Percentiles rank a stretch among this genome's conserved stretches.
These are phyloP conservation scores for Globisporangium apiculatum DNA, from an alignment of 352 stramenopile genomes.

Conservation along the genomic window DNA sequence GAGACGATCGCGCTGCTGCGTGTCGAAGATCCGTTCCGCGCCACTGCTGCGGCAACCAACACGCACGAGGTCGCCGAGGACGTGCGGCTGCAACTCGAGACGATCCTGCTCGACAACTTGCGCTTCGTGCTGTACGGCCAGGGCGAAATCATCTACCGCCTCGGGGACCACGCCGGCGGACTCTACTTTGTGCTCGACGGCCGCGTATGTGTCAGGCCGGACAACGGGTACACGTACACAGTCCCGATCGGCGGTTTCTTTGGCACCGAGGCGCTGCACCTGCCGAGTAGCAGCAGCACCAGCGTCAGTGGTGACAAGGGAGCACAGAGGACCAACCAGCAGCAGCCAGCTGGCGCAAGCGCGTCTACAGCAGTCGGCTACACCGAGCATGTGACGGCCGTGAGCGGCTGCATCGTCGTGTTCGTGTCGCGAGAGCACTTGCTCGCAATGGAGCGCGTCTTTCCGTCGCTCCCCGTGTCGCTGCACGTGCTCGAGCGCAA, in stretches of 20 bases:
- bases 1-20: slow-evolving; percentile 31
- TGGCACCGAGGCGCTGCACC: slow-evolving; percentile 28
- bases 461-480: slow-evolving; percentile 20
- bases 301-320: no score
- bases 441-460: slow-evolving; percentile 23
- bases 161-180: slow-evolving; percentile 36
- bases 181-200: slow-evolving; percentile 52
- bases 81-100: slow-evolving; percentile 29
- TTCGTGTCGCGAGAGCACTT: slow-evolving; percentile 41
- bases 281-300: background rate
- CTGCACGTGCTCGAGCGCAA: slow-evolving; percentile 25
- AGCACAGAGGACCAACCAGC: no score
- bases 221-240: slow-evolving; percentile 19
- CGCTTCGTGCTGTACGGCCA: slow-evolving; percentile 58
- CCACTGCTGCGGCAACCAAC: background rate
- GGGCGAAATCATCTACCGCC: slow-evolving; percentile 50
- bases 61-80: background rate
- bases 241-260: slow-evolving; percentile 44
- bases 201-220: slow-evolving; percentile 21
- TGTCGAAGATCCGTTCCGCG: slow-evolving; percentile 13
- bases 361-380: slow-evolving; percentile 17
- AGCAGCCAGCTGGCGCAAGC: background rate
- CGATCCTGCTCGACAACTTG: slow-evolving; percentile 41
- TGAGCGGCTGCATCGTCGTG: slow-evolving; percentile 50
- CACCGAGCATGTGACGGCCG: slow-evolving; percentile 29